A percentile compares a stretch with the other conserved stretches of the same genome.
These are phyloP conservation scores for Gossypium armourianum DNA, from an alignment of 441 rosid genomes.

Conservation along the genomic window DNA sequence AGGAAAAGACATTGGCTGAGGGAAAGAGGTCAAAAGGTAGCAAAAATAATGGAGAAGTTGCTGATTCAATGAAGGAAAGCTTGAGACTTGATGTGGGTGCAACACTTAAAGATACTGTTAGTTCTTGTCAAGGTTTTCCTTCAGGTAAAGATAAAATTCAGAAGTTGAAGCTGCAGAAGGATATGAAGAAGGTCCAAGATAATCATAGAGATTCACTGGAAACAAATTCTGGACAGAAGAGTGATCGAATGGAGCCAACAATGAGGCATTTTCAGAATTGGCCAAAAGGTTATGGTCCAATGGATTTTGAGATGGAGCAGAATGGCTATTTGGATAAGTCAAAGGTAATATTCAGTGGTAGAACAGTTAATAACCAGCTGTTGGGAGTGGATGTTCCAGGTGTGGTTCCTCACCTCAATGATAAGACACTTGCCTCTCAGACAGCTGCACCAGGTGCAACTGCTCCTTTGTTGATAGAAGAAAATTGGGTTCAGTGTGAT, in stretches of 20 bases:
- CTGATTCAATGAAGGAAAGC: slow-evolving; percentile 23
- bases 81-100: slow-evolving; percentile 22
- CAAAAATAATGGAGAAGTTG: slow-evolving; percentile 19
- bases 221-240: slow-evolving; percentile 18
- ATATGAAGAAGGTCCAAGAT: slow-evolving; percentile 21
- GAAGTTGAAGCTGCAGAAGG: slow-evolving; percentile 29
- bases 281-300: slow-evolving; percentile 20
- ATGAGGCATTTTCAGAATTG: slow-evolving; percentile 24
- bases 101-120: slow-evolving; percentile 17
- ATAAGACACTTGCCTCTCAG: slow-evolving; percentile 25
- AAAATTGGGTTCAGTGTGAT: slow-evolving; percentile 60
- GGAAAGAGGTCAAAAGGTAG: slow-evolving; percentile 28
- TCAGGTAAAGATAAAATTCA: slow-evolving; percentile 21
- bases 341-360: slow-evolving; percentile 25
- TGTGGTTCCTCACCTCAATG: slow-evolving; percentile 19
- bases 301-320: slow-evolving; percentile 22
- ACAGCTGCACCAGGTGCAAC: slow-evolving; percentile 23
- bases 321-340: slow-evolving; percentile 19
- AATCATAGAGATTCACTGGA: slow-evolving; percentile 17
- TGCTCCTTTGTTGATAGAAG: slow-evolving; percentile 25
- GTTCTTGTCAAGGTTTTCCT: slow-evolving; percentile 21
- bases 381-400: slow-evolving; percentile 22
- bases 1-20: slow-evolving; percentile 23
- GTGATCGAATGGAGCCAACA: slow-evolving; percentile 3
- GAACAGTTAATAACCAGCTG: slow-evolving; percentile 21